Evolutionary conservation across 768 basidiomycete genomes (phyloP), one percentile per base, ranked within the genome.

Genomic region (Amanita pseudoporphyria): DNA sequence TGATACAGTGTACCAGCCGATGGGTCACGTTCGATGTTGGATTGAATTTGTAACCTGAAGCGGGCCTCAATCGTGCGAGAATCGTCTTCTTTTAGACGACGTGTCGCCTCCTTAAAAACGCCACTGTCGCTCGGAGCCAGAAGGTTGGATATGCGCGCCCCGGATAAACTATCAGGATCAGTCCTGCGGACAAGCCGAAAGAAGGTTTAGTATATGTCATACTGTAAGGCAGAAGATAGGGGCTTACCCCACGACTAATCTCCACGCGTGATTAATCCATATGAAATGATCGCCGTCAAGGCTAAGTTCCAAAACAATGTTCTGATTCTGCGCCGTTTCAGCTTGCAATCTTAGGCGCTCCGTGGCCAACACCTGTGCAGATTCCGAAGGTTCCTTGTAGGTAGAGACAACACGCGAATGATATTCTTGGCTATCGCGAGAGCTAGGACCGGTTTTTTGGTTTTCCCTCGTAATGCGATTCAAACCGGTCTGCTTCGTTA

Each of bases 221-320:
- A 38, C 26, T 28, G 12, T 16, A 26, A 19, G 10, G 19, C 43
- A 49, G 6, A 28, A 42, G 7, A 31, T 43, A 36, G 31, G 54
- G 36, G 58, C 88, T 55, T 67, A 91, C 91, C 87, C 90, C 47
- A 95, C 81, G 19, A 98, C 90, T 47, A 86, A 81, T 58, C 81
- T 73, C 90, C 96, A 98, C 0, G 94, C 92, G 60, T 94, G 89
- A 66, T 96, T 98, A 40, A 95, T 77, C 87, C 93, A 99, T 57
- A 92, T 79, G 58, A 98, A 83, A 56, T 92, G 85, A 62, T 97
- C 93, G 7, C 92, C 93, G 61, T 97, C 92, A 55, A 97, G 71
- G 63, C 83, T 84, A 26, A 99, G 77, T 62, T 99, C 96, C 71
- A 98, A 76, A 24, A 99, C 90, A 47, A 98, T 89, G 58, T 96